phyloP scores from a whole-genome alignment of 2,329 filamentous ascomycete genomes.

The Calonectria pseudoreteaudii region DNA sequence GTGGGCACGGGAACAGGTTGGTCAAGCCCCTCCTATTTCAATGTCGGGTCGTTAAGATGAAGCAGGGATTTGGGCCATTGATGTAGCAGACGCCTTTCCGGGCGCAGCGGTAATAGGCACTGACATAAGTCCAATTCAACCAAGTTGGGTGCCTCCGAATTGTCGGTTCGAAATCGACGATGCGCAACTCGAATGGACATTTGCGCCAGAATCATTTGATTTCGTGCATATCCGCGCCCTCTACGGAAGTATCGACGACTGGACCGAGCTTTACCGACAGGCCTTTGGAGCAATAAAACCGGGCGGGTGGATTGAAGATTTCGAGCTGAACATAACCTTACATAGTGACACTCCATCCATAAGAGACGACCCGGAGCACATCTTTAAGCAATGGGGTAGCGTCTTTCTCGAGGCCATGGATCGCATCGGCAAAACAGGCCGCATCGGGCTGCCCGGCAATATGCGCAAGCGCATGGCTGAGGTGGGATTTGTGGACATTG shows the following conservation, averaged over 20 bases:
- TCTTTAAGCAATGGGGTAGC: conserved; percentile 33
- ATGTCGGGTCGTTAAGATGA: not conserved
- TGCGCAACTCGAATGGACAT: conserved; percentile 17
- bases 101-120: conserved; percentile 4
- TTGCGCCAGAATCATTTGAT: not conserved
- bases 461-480: conserved; percentile 26
- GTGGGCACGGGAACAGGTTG: conserved; percentile 14
- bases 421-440: conserved; percentile 22
- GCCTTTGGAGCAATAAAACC: conserved; percentile 5
- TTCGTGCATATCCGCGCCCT: conserved; percentile 20
- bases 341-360: conserved; percentile 31
- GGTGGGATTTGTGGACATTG: conserved; percentile 32
- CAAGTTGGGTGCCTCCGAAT: conserved; percentile 6
- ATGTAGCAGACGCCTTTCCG: not conserved
- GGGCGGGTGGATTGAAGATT: conserved; percentile 34
- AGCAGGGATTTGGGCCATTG: conserved; percentile 16
- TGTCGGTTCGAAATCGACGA: conserved; percentile 16
- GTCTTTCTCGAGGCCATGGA: conserved; percentile 33
- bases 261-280: conserved; percentile 12
- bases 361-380: conserved; percentile 27
- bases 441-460: conserved; percentile 27
- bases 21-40: too few relatives aligned
- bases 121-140: conserved; percentile 8
- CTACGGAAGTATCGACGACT: conserved; percentile 18
- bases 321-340: conserved; percentile 34